Evolutionary conservation across 73 alveolate genomes (phyloP), one percentile per base, ranked within the genome.

Genomic region (Diophrys sp.): DNA sequence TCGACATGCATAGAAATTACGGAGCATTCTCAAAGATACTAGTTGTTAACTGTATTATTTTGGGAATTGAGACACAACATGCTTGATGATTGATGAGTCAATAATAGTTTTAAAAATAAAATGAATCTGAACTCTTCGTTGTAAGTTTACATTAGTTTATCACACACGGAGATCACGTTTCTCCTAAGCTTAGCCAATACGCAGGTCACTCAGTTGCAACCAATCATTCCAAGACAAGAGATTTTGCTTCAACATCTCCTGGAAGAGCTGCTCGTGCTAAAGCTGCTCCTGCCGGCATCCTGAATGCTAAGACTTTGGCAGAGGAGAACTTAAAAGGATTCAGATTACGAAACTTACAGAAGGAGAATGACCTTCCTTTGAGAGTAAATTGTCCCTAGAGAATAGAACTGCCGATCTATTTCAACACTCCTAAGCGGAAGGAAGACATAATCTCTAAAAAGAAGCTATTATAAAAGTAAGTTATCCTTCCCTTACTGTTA

Each of bases 321-420:
- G 91, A 84, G 56, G 91, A 84, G 72, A 84, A 84, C 62, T 73
- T 84, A 33, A 84, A 74, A 56, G 91, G 91, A 14, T 84, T 84
- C 57, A 26, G 91, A 31, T 72, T 84, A 23, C 68, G 84, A 77
- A 77, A 73, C 73, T 77, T 84, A 29, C 80, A 84, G 67, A 84
- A 84, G 75, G 91, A 84, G 55, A 56, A 70, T 31, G 91, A 84
- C 75, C 79, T 84, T 1, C 91, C 91, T 0, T 62, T 84, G 28
- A 67, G 91, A 54, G 87, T 84, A 1, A 84, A 84, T 33, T 75
- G 82, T 24, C 98, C 98, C 31, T 89, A 93, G 70, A 88, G 98
- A 80, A 90, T 93, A 30, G 96, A 93, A 55, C 83, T 93, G 33
- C 98, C 98, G 2, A 81, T 89, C 27, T 93, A 91, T 79, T 91